phyloP scores from a whole-genome alignment of 2,329 filamentous ascomycete genomes.

The Talaromyces sp. region DNA sequence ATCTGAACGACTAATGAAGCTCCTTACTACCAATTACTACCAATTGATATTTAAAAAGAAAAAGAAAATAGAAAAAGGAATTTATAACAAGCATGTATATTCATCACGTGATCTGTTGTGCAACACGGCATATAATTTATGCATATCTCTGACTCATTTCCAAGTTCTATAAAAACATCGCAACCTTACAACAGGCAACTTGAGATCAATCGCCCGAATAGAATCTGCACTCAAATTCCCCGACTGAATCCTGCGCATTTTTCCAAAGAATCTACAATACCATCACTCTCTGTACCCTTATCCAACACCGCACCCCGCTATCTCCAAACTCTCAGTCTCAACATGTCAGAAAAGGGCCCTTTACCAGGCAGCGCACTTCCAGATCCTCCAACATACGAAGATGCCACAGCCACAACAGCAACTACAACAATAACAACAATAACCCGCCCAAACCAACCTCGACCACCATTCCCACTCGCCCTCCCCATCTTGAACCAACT shows the following conservation, averaged over 20 bases:
- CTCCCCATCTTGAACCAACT: conserved; percentile 76
- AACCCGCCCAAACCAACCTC: conserved; percentile 26
- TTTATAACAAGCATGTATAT: neutral
- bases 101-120: neutral
- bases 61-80: neutral
- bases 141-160: neutral
- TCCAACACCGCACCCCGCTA: neutral
- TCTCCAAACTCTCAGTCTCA: neutral
- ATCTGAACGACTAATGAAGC: neutral
- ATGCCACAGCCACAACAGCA: conserved; percentile 1
- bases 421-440: neutral
- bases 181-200: neutral
- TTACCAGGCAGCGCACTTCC: conserved; percentile 4
- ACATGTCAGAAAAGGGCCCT: conserved; percentile 16
- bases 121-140: neutral
- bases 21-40: too few relatives aligned
- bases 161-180: neutral
- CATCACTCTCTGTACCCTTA: neutral
- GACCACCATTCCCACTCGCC: conserved; percentile 59
- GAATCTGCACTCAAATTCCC: too few relatives aligned
- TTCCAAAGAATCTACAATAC: neutral
- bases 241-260: neutral
- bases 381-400: conserved; percentile 18
- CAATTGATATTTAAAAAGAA: too few relatives aligned
- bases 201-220: neutral